A percentile compares a stretch with the other conserved stretches of the same genome.
Conservation (phyloP, 768 basidiomycete genomes). For the Boletus vinaceobasis region DNA sequence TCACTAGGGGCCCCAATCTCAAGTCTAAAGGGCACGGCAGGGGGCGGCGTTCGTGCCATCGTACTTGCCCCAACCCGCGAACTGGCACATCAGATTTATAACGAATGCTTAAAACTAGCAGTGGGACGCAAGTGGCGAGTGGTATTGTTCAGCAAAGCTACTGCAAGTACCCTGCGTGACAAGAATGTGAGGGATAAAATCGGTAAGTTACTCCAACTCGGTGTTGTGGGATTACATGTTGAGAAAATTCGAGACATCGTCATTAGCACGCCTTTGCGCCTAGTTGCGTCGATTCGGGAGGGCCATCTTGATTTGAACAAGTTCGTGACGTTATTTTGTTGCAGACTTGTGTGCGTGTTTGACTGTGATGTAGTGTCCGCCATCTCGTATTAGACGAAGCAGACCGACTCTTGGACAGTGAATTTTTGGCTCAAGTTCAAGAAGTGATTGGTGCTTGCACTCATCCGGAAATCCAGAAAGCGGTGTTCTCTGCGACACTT, state of each 20-base stretch:
- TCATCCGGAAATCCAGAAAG: constrained; percentile 68
- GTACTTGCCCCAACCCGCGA: constrained; percentile 92
- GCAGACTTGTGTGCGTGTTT: not conserved
- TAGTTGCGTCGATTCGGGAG: constrained; percentile 76
- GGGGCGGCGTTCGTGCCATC: constrained; percentile 68
- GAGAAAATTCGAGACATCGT: constrained; percentile 64
- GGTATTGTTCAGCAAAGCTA: constrained; percentile 84
- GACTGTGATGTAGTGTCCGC: constrained; percentile 55
- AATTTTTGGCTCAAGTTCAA: constrained; percentile 85
- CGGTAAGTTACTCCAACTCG: constrained; percentile 44
- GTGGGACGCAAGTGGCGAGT: constrained; percentile 81
- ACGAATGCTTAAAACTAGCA: constrained; percentile 81
- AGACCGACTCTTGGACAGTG: constrained; percentile 83
- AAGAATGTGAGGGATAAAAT: constrained; percentile 73
- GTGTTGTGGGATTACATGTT: not conserved
- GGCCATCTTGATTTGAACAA: constrained; percentile 66
- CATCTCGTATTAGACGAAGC: constrained; percentile 89
- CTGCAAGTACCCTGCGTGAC: constrained; percentile 75
- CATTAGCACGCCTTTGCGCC: constrained; percentile 86
- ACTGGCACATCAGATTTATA: constrained; percentile 92
- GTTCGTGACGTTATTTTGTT: constrained; percentile 42
- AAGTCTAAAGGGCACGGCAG: constrained; percentile 41
- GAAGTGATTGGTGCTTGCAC: constrained; percentile 82
- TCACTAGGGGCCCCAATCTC: constrained; percentile 53
- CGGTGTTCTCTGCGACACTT: constrained; percentile 92